Evolutionary conservation across 805 yeast genomes (phyloP).

Genomic region (Candida odintsovae): DNA sequence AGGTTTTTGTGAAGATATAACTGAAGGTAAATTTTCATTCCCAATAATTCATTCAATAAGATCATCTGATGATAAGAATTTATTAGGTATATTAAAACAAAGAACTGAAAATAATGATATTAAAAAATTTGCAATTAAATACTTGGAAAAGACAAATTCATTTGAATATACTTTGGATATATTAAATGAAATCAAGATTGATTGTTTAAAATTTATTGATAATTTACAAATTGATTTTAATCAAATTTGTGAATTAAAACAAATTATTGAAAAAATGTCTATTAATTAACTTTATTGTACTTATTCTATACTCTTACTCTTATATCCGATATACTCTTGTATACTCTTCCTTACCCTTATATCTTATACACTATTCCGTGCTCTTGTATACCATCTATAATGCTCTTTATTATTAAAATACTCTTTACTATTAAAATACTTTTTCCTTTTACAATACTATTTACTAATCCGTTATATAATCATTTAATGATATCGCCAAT

Average conservation of each 20-base stretch:
- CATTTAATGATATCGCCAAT: too few relatives aligned
- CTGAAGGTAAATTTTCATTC: slow-evolving; percentile 85
- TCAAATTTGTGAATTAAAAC: neutral
- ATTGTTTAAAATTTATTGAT: slow-evolving; percentile 5
- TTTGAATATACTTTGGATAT: slow-evolving; percentile 15
- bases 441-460: too few relatives aligned
- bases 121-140: slow-evolving; percentile 45
- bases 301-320: too few relatives aligned
- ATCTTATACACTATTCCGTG: too few relatives aligned
- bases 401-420: too few relatives aligned
- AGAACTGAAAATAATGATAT: slow-evolving; percentile 44
- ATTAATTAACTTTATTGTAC: neutral
- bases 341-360: too few relatives aligned
- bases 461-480: too few relatives aligned
- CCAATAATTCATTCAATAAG: slow-evolving; percentile 70
- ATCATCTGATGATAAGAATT: slow-evolving; percentile 32
- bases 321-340: too few relatives aligned
- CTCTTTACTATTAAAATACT: too few relatives aligned
- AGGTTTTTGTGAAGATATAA: slow-evolving; percentile 80
- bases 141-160: slow-evolving; percentile 31
- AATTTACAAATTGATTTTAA: neutral
- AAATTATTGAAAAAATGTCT: neutral
- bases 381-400: too few relatives aligned
- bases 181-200: slow-evolving; percentile 7
- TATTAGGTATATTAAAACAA: slow-evolving; percentile 45